These are phyloP conservation scores for Saturnispora zaruensis DNA, from an alignment of 805 yeast genomes.

Conservation along the genomic window DNA sequence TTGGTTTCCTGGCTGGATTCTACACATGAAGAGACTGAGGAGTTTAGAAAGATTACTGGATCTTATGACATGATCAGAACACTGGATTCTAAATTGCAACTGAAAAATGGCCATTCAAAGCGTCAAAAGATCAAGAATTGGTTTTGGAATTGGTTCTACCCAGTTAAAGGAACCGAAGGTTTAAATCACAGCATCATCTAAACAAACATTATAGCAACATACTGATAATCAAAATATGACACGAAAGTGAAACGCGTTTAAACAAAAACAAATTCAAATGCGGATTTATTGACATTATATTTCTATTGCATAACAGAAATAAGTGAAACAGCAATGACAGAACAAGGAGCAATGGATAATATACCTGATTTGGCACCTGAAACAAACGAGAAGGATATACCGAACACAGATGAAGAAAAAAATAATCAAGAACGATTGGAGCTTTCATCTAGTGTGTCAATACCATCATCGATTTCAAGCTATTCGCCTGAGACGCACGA, in stretches of 20 bases:
- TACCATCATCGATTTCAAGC: conserved; percentile 8
- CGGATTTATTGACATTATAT: neutral
- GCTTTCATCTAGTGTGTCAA: conserved; percentile 7
- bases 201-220: neutral
- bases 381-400: neutral
- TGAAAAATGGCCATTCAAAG: neutral
- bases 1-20: neutral
- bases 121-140: neutral
- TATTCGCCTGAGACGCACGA: conserved; percentile 11
- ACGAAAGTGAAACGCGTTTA: neutral
- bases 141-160: conserved; percentile 5
- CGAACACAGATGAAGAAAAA: neutral
- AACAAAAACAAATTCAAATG: neutral
- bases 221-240: neutral
- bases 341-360: neutral
- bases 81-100: neutral
- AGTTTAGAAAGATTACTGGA: neutral
- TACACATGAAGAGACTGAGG: neutral
- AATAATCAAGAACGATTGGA: neutral
- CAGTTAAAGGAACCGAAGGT: neutral
- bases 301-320: neutral
- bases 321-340: neutral
- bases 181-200: neutral
- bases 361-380: neutral
- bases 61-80: neutral